Evolutionary conservation across 257 asterid species (phyloP).

Genomic region (Osmanthus fragrans): DNA sequence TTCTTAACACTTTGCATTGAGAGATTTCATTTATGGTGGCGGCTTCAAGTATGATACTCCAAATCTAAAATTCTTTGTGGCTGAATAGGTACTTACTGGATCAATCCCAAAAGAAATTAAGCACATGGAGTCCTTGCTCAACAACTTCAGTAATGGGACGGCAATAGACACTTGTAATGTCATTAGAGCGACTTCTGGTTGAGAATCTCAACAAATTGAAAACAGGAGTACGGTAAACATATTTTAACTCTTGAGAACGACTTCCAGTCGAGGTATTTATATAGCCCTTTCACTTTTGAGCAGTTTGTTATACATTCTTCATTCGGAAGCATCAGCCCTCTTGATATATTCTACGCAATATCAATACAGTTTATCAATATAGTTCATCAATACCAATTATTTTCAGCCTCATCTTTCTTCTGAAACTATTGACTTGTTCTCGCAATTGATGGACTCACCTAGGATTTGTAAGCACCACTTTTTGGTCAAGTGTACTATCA

Average conservation of each 20-base stretch:
- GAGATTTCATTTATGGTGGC: not conserved
- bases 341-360: constrained; percentile 7
- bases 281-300: not conserved
- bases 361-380: not conserved
- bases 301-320: constrained; percentile 18
- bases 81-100: constrained; percentile 79
- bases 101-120: constrained; percentile 76
- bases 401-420: too few relatives aligned
- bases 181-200: constrained; percentile 34
- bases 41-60: not conserved
- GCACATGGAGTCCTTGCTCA: constrained; percentile 76
- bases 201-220: not conserved
- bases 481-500: too few relatives aligned
- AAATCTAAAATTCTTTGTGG: constrained; percentile 3
- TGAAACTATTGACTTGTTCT: too few relatives aligned
- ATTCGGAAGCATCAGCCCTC: not conserved
- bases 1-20: not conserved
- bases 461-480: too few relatives aligned
- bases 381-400: not conserved
- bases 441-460: too few relatives aligned
- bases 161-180: constrained; percentile 30
- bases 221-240: not conserved
- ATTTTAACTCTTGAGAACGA: constrained; percentile 20
- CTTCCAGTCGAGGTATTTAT: constrained; percentile 33
- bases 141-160: constrained; percentile 43